Base-by-base conservation (phyloP, 2,329 filamentous ascomycete genomes). In the Xylaria sp. region DNA sequence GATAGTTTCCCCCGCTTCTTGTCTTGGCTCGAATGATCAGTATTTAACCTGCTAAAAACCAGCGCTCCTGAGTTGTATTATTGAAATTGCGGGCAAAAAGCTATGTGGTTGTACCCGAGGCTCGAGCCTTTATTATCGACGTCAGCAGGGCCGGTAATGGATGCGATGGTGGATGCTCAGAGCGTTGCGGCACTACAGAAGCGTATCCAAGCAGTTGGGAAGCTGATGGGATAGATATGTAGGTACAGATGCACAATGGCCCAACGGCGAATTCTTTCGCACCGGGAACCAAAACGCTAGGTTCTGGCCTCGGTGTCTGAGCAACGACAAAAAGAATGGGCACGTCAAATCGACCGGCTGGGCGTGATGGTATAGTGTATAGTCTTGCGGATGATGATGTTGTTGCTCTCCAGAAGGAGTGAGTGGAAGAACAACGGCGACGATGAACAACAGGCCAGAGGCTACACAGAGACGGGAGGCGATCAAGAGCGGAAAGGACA, bases 191-290 rank as follows among this genome's bases (percentile, higher is more conserved):
- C 54, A 58, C 62, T 60, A 62, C 21, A 58, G 63, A 60, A 54
- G 62, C 47, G 60, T 44, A 59, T 44, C 58, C 57, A 57, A 62
- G 66, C 54, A 64, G 61, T 67, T 61, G 67, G 67, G 64, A 48
- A 54, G 63, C 38, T 64, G 64, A 66, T 66, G 67, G 66, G 64
- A 68, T 68, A 7, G 47, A 38, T 51, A 70, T 71, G 68, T 70
- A 70, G 69, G 70, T 68, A 70, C 66, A 61, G 61, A 69, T 69
- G 70, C 69, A 68, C 67, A 49, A 64, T 49, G 55, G 61, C 64
- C 63, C 67, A 68, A 67, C 60, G 43, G 58, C 59, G 62, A 57
- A 60, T 60, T 53, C 58, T 55, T 47, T 48, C 43, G 65, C 59
- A 56, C 58, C 54, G 59, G 52, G 62, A 63, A 27, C 40, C 23